Base-by-base conservation (phyloP, 768 basidiomycete genomes). In the Phanerochaete carnosa region DNA sequence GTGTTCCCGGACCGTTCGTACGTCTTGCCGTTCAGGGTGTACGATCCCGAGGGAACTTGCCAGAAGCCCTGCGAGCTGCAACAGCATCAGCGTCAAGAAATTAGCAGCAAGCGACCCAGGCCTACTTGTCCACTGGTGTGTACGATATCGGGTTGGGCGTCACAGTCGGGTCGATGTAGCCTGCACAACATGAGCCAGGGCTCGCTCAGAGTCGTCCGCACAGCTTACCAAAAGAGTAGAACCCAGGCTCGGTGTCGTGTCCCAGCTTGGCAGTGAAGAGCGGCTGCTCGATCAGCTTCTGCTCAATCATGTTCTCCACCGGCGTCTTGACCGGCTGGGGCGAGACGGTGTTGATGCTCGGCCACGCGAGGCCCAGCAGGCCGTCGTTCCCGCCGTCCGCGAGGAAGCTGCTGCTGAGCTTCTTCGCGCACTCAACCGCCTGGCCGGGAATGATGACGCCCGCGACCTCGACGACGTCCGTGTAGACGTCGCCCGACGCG, bases 191-290 rank as follows among this genome's bases (percentile, higher is more conserved):
- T 32, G 16, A 30, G 22, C 46, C 51, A 59, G 29, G 3, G 2
- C 15, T 30, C n/a, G 13, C 32, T 49, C 23, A 28, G 2, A 22
- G n/a, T 16, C 16, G 2, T 5, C 29, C n/a, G 16, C n/a, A n/a
- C 23, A 30, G 19, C 64, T 45, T 59, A 63, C 76, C 75, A 59
- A 78, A 76, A 30, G 76, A 74, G 68, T 77, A 78, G 68, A 77
- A 78, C 8, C 75, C 74, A 3, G 70, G 66, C 54, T 71, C 70
- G 57, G 73, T 70, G 2, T 71, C 75, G 45, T 72, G 70, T 46
- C 74, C 73, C 23, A 78, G 71, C 58, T 75, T 75, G 39, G 72
- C 74, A 6, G 74, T 75, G 67, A 75, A 76, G 26, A 76, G 64
- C 7, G 72, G 71, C 25, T 65, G 65, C 47, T 65, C 28, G 59